These are phyloP conservation scores for Plasmodium knowlesi DNA, from an alignment of 169 alveolate species.

Conservation along the genomic window DNA sequence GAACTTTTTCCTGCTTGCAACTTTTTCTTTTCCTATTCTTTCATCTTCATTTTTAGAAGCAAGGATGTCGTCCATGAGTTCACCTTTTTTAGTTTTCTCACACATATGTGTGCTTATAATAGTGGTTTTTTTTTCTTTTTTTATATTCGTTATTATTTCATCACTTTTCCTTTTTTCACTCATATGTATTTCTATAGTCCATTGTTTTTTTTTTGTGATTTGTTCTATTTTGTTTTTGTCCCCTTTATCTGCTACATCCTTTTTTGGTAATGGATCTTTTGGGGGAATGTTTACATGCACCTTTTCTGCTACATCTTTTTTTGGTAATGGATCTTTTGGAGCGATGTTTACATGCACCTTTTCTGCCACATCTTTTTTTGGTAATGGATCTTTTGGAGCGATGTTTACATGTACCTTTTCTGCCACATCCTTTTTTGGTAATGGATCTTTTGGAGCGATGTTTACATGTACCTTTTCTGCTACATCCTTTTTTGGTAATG, in stretches of 20 bases:
- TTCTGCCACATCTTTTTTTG: too few species aligned
- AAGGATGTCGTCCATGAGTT: not conserved
- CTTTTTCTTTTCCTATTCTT: not conserved
- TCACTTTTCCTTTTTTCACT: not conserved
- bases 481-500: not conserved
- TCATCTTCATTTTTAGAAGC: not conserved
- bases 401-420: too few species aligned
- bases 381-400: too few species aligned
- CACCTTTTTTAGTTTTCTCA: not conserved
- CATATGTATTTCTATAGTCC: constrained; percentile 3
- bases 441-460: not conserved
- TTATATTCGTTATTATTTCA: not conserved
- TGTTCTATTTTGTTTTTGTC: not conserved
- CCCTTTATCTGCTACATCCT: not conserved
- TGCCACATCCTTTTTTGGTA: not conserved
- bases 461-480: not conserved
- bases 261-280: not conserved
- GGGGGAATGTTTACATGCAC: not conserved
- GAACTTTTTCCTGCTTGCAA: not conserved
- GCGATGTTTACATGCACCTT: too few species aligned
- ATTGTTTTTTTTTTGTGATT: not conserved
- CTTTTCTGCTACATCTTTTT: not conserved
- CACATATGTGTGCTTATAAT: not conserved
- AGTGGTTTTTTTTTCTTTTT: not conserved
- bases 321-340: not conserved